phyloP scores from a whole-genome alignment of 345 rosid species.

The Sonneratia alba region DNA sequence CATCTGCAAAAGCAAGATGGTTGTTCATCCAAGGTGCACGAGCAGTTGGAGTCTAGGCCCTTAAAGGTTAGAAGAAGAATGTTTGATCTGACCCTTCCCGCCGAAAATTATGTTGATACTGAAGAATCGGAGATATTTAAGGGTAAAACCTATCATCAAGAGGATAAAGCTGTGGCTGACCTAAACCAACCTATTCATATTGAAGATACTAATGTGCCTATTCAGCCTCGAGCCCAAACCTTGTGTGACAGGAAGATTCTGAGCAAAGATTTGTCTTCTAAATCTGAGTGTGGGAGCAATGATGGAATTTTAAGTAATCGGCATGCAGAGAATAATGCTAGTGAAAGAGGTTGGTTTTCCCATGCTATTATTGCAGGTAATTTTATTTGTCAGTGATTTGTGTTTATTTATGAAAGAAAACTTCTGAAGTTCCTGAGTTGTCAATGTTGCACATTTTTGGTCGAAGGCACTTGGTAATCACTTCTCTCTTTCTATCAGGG shows the following conservation, averaged over 20 bases:
- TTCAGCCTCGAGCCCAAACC: slow-evolving; percentile 18
- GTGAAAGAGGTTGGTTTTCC: not conserved
- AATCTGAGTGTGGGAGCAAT: slow-evolving; percentile 21
- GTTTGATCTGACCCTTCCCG: slow-evolving; percentile 84
- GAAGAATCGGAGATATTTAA: slow-evolving; percentile 33
- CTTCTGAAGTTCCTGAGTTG: slow-evolving; percentile 7
- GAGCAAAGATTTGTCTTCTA: not conserved
- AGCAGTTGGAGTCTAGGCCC: slow-evolving; percentile 59
- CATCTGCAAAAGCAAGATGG: slow-evolving; percentile 46
- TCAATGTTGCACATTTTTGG: not conserved
- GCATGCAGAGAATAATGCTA: not conserved
- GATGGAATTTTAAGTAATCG: slow-evolving; percentile 2
- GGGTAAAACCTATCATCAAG: slow-evolving; percentile 23
- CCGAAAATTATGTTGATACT: slow-evolving; percentile 56
- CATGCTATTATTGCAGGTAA: not conserved
- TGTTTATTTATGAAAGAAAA: slow-evolving; percentile 6
- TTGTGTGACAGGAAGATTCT: slow-evolving; percentile 10
- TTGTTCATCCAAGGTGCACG: slow-evolving; percentile 36
- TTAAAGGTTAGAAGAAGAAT: slow-evolving; percentile 59
- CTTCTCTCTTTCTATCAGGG: not conserved
- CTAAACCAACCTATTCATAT: slow-evolving; percentile 66
- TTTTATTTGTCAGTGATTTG: slow-evolving; percentile 3
- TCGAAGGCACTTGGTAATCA: not conserved
- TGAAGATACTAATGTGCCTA: slow-evolving; percentile 35
- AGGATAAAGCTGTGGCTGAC: slow-evolving; percentile 45